A percentile compares a stretch with the other conserved stretches of the same genome.
Conservation (phyloP, 2,329 filamentous ascomycete genomes). For the Colletotrichum sansevieriae region DNA sequence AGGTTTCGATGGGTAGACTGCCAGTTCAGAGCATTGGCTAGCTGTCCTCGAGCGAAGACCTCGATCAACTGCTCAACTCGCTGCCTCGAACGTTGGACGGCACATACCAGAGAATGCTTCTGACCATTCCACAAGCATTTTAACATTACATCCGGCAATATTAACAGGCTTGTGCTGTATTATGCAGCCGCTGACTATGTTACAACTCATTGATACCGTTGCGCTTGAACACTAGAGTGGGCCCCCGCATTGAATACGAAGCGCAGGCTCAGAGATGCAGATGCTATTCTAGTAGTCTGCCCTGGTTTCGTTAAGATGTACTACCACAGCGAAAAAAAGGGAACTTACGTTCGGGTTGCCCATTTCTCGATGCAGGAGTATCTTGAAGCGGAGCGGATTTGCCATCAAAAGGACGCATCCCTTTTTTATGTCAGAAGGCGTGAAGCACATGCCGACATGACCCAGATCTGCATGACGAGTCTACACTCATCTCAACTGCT, state of each 20-base stretch:
- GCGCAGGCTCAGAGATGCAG: neutral
- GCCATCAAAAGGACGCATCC: neutral
- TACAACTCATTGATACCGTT: neutral
- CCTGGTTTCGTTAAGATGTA: neutral
- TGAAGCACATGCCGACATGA: no score
- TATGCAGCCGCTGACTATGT: neutral
- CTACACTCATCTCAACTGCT: no score
- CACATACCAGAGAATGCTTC: constrained; percentile 44
- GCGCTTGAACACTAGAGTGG: accelerated
- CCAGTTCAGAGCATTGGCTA: constrained; percentile 40
- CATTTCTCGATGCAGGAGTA: constrained; percentile 11
- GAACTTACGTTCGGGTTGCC: accelerated
- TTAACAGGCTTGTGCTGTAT: neutral
- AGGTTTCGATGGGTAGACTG: constrained; percentile 47
- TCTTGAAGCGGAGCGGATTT: neutral
- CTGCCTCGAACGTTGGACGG: constrained; percentile 47
- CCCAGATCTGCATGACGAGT: neutral
- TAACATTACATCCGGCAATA: neutral
- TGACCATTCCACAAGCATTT: accelerated
- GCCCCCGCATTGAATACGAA: neutral
- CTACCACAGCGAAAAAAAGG: accelerated
- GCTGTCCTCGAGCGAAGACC: constrained; percentile 36
- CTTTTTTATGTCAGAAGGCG: neutral
- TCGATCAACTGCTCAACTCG: constrained; percentile 44
- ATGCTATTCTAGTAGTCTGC: neutral